phyloP scores from a whole-genome alignment of 1,139 yeast species.

The Candida freyschussii region DNA sequence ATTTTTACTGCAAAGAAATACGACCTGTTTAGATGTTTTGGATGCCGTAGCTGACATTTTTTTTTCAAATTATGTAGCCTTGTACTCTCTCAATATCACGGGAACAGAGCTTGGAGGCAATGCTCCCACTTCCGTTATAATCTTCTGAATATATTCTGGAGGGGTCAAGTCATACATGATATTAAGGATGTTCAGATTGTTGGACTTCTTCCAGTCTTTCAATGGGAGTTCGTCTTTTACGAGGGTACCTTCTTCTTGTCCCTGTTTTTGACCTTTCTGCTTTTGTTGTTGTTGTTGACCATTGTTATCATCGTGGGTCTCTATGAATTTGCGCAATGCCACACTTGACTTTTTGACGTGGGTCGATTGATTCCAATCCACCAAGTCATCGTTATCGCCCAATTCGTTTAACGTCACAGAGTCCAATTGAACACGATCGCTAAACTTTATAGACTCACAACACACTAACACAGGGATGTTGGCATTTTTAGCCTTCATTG shows the following conservation, averaged over 20 bases:
- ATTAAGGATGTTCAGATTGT: slow-evolving; percentile 68
- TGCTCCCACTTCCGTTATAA: slow-evolving; percentile 93
- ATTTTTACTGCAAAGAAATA: too few relatives aligned
- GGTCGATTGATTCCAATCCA: slow-evolving; percentile 35
- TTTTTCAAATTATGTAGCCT: slow-evolving; percentile 30
- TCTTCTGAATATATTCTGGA: slow-evolving; percentile 88
- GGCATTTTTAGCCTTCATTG: slow-evolving; percentile 84
- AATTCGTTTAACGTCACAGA: slow-evolving; percentile 91
- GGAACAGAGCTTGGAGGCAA: slow-evolving; percentile 97
- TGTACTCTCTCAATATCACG: slow-evolving; percentile 89
- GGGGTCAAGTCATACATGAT: slow-evolving; percentile 94
- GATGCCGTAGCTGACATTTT: too few relatives aligned
- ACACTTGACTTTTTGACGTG: slow-evolving; percentile 57
- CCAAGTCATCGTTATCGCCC: slow-evolving; percentile 77
- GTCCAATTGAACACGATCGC: slow-evolving; percentile 93
- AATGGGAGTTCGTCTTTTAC: slow-evolving; percentile 38
- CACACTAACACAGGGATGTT: slow-evolving; percentile 93
- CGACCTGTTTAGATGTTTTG: too few relatives aligned
- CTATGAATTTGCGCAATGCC: slow-evolving; percentile 62
- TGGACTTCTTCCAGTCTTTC: slow-evolving; percentile 59
- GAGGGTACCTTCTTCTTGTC: slow-evolving; percentile 18
- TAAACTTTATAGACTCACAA: slow-evolving; percentile 91
- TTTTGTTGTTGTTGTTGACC: slow-evolving; percentile 23
- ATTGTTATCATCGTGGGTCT: slow-evolving; percentile 36
- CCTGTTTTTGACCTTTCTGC: slow-evolving; percentile 19